These are phyloP conservation scores for Plasmopara viticola DNA, from an alignment of 352 stramenopile species.

Conservation along the genomic window DNA sequence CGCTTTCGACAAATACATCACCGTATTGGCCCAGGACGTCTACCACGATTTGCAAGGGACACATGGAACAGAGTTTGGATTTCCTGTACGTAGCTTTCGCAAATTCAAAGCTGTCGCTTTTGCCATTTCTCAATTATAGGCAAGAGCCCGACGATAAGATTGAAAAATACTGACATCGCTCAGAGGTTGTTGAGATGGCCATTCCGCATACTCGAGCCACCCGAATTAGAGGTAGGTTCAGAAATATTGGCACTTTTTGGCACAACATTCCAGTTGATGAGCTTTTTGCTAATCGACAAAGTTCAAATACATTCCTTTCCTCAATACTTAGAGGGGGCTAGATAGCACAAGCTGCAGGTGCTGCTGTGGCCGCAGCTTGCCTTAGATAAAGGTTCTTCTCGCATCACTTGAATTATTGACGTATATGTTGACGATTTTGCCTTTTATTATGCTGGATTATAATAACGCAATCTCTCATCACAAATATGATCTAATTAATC, in stretches of 20 bases:
- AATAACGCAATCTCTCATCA: no score
- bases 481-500: no score
- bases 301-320: slow-evolving; percentile 19
- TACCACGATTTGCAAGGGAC: slow-evolving; percentile 30
- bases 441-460: no score
- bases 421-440: no score
- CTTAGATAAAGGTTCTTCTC: no score
- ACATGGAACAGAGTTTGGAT: slow-evolving; percentile 36
- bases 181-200: slow-evolving; percentile 31
- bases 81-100: slow-evolving; percentile 43
- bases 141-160: slow-evolving; percentile 7
- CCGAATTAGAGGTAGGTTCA: slow-evolving; percentile 23
- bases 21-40: slow-evolving; percentile 54
- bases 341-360: slow-evolving; percentile 29
- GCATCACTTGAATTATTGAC: no score
- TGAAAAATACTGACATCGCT: slow-evolving; percentile 22
- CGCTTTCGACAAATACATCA: slow-evolving; percentile 25
- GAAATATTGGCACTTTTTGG: slow-evolving; percentile 16
- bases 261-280: slow-evolving; percentile 36
- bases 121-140: slow-evolving; percentile 15
- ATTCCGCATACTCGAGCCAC: slow-evolving; percentile 32
- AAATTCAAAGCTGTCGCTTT: slow-evolving; percentile 35
- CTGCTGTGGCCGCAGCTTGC: slow-evolving; percentile 18
- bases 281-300: slow-evolving; percentile 32
- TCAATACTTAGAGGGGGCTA: slow-evolving; percentile 43